Evolutionary conservation across 2,329 filamentous ascomycete genomes (phyloP).

Genomic region (Pseudogymnoascus sp.): DNA sequence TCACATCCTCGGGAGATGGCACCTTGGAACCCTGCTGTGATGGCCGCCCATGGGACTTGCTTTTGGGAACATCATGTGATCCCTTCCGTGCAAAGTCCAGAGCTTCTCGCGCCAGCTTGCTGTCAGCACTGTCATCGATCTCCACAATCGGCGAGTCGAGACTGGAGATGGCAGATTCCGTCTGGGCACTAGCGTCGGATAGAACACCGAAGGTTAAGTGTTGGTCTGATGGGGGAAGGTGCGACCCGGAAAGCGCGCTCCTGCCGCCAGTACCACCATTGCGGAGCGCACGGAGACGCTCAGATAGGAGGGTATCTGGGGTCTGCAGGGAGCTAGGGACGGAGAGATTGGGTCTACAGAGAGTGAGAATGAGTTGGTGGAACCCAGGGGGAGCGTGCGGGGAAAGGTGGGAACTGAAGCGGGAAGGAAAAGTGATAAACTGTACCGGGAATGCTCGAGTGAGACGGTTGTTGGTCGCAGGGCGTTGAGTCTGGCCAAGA

Average conservation of each 20-base stretch:
- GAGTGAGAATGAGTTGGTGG: not conserved
- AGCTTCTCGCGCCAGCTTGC: not conserved
- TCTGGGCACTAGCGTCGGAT: not conserved
- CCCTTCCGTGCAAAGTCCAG: not conserved
- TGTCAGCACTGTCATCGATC: slow-evolving; percentile 1
- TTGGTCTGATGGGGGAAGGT: not conserved
- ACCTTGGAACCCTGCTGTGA: not conserved
- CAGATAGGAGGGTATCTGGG: not conserved
- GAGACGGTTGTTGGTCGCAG: slow-evolving; percentile 2
- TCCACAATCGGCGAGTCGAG: not conserved
- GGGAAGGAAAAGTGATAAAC: not conserved
- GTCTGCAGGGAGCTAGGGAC: not conserved
- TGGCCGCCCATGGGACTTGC: not conserved
- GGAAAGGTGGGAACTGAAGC: not conserved
- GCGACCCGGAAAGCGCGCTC: not conserved
- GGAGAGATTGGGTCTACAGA: not conserved
- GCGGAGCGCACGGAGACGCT: not conserved
- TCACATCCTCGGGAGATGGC: not conserved
- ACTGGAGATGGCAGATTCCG: not conserved
- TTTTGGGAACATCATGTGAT: not conserved
- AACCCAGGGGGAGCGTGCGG: not conserved
- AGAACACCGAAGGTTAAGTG: not conserved
- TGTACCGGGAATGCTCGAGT: not conserved
- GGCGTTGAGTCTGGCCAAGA: slow-evolving; percentile 7
- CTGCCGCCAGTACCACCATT: not conserved